Evolutionary conservation across 495 filamentous ascomycete genomes (phyloP).

Genomic region (Recurvomyces mirabilis): DNA sequence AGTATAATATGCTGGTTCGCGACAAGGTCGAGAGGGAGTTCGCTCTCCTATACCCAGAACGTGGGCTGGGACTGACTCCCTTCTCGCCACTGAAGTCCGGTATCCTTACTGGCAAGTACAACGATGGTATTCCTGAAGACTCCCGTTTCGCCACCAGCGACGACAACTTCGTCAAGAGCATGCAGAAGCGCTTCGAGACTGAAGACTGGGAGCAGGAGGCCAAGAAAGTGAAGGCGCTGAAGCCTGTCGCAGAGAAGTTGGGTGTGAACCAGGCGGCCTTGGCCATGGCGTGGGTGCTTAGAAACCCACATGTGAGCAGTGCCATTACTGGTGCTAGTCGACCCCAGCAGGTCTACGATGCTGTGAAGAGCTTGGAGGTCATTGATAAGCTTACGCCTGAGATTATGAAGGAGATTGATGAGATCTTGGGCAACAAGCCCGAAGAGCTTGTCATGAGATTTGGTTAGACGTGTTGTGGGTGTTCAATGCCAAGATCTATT

Average conservation of each 20-base stretch:
- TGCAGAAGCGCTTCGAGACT: conserved; percentile 34
- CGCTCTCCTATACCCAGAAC: conserved; percentile 50
- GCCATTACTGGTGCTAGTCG: conserved; percentile 70
- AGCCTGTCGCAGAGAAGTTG: conserved; percentile 57
- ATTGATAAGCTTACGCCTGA: conserved; percentile 54
- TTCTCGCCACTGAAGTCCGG: conserved; percentile 65
- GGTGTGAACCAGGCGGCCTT: conserved; percentile 54
- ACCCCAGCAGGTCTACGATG: conserved; percentile 62
- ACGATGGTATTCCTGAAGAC: conserved; percentile 49
- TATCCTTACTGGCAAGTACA: conserved; percentile 74
- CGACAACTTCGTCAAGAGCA: conserved; percentile 37
- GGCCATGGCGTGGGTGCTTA: conserved; percentile 68
- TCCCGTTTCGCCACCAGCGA: conserved; percentile 41
- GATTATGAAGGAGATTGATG: conserved; percentile 60
- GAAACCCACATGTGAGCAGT: conserved; percentile 60
- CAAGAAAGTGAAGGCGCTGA: conserved; percentile 25
- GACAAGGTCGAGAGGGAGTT: conserved; percentile 70
- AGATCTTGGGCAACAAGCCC: conserved; percentile 54
- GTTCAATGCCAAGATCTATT: no score
- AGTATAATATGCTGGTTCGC: conserved; percentile 66
- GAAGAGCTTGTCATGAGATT: conserved; percentile 26
- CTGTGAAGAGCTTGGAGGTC: conserved; percentile 49
- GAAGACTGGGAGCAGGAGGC: conserved; percentile 39
- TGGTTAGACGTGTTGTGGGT: not conserved
- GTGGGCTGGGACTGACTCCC: conserved; percentile 59